A percentile compares a stretch with the other conserved stretches of the same genome.
Evolutionary conservation across 2,329 filamentous ascomycete genomes (phyloP).

Genomic region (Pseudogymnoascus sp.): DNA sequence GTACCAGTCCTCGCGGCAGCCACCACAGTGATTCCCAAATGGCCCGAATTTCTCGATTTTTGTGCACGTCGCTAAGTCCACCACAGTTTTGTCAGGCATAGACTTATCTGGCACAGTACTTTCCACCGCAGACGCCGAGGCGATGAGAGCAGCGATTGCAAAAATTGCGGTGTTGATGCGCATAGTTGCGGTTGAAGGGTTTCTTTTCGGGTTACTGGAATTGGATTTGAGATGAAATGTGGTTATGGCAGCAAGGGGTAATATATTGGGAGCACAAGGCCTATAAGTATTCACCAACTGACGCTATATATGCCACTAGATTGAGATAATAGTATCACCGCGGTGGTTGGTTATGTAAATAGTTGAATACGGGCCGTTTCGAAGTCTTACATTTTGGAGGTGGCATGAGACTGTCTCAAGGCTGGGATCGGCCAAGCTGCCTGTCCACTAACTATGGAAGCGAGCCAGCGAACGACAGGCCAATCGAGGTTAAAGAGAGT

Average conservation of each 20-base stretch:
- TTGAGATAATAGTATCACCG: not conserved
- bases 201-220: not conserved
- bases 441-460: not conserved
- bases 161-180: not conserved
- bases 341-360: not conserved
- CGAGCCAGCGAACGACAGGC: not conserved
- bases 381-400: not conserved
- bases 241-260: not conserved
- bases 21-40: not conserved
- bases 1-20: not conserved
- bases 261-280: not conserved
- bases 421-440: not conserved
- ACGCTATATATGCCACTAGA: not conserved
- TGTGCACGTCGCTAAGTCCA: not conserved
- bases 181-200: not conserved
- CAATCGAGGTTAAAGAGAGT: not conserved
- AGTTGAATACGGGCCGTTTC: not conserved
- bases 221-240: not conserved
- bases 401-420: not conserved
- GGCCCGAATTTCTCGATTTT: not conserved
- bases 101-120: not conserved
- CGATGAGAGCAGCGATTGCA: not conserved
- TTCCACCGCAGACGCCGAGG: not conserved
- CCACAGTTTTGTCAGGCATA: not conserved
- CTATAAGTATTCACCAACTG: not conserved